phyloP scores from a whole-genome alignment of 768 basidiomycete species.

The Lentinula detonsa region DNA sequence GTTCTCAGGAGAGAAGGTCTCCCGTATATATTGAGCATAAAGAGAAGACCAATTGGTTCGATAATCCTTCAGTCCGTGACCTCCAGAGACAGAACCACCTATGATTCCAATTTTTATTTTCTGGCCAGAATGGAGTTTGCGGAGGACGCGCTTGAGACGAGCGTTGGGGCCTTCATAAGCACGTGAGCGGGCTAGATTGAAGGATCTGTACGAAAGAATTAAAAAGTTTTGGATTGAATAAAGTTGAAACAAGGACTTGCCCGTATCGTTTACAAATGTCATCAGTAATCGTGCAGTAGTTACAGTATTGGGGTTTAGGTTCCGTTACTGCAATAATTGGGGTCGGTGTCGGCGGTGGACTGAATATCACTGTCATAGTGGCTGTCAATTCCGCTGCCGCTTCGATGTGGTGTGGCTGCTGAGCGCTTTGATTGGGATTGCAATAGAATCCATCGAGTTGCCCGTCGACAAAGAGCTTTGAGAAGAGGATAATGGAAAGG shows the following conservation, averaged over 20 bases:
- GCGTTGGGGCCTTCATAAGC: slow-evolving; percentile 3
- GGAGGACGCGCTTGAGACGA: background rate
- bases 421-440: background rate
- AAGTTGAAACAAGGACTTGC: background rate
- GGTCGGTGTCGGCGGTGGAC: background rate
- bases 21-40: background rate
- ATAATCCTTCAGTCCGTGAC: background rate
- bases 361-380: background rate
- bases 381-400: background rate
- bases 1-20: background rate
- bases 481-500: background rate
- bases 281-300: background rate
- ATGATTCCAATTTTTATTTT: background rate
- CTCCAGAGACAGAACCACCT: background rate
- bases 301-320: background rate
- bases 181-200: background rate
- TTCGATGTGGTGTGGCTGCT: background rate
- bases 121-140: background rate
- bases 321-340: background rate
- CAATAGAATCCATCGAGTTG: background rate
- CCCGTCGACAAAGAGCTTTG: background rate
- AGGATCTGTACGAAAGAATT: background rate
- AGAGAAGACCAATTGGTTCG: background rate
- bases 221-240: background rate
- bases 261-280: slow-evolving; percentile 3